Evolutionary conservation across 768 basidiomycete species (phyloP).

Genomic region (Multifurca ochricompacta): DNA sequence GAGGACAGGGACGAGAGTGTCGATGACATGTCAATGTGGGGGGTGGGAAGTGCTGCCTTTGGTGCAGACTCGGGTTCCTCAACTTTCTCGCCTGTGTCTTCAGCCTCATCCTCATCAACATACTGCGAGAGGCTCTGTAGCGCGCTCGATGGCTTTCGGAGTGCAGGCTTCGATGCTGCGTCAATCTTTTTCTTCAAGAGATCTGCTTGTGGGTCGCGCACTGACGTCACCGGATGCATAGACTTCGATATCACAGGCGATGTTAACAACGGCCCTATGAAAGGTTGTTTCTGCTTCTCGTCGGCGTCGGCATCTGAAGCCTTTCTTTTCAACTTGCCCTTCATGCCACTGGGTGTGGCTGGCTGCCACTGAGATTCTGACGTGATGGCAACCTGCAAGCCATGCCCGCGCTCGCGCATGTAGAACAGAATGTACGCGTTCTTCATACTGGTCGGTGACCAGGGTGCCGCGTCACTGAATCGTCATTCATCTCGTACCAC

Average conservation of each 20-base stretch:
- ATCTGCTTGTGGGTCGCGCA: conserved; percentile 46
- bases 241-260: conserved; percentile 31
- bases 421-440: conserved; percentile 95
- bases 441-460: conserved; percentile 51
- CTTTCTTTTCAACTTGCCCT: conserved; percentile 41
- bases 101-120: conserved; percentile 33
- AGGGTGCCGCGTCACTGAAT: conserved; percentile 44
- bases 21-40: not conserved
- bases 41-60: not conserved
- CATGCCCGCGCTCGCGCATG: conserved; percentile 70
- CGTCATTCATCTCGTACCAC: conserved; percentile 97
- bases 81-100: conserved; percentile 28
- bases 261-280: conserved; percentile 64
- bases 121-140: conserved; percentile 36
- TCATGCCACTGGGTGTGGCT: conserved; percentile 29
- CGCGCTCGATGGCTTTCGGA: conserved; percentile 27
- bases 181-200: conserved; percentile 47
- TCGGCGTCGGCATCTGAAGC: conserved; percentile 45
- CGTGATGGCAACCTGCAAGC: conserved; percentile 54
- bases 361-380: conserved; percentile 17
- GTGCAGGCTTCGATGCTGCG: conserved; percentile 26
- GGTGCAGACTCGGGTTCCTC: conserved; percentile 1
- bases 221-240: not conserved
- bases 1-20: conserved; percentile 4
- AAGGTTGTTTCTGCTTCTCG: conserved; percentile 42